Base-by-base conservation (phyloP, 495 filamentous ascomycete genomes). In the Talaromyces adpressus region DNA sequence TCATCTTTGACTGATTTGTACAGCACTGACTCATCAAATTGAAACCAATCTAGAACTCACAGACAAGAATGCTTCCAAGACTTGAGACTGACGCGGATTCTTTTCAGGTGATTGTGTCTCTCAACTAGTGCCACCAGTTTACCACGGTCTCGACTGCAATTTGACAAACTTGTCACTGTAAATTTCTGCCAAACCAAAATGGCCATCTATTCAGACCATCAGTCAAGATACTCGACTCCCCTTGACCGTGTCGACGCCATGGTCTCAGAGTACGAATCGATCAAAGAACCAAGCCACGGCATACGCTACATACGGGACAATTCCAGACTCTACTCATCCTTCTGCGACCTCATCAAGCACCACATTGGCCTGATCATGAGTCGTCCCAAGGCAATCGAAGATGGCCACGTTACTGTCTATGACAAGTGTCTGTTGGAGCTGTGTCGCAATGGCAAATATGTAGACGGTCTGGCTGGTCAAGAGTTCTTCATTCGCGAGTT, bases 401-500 rank as follows among this genome's bases (percentile, higher is more conserved):
- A 77, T 36, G 66, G 70, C n/a, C 72, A 82, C 61, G 66, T 81
- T 59, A 81, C 70, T 3, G 62, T 76, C 63, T 77, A 71, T 39
- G 78, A 82, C 64, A 70, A 66, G 58, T 73, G 74, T 20, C 68
- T 82, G 61, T 52, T 73, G 6, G 61, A 63, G 11, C 71, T 81
- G 6, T 74, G 68, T 36, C 57, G 69, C 2, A 64, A 75, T 29
- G 73, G 70, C 32, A 60, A 70, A 12, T 56, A 69, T n/a, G 58
- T 66, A n/a, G 29, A 62, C 4, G 65, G 72, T 32, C 34, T 64
- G 8, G 72, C 72, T 4, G 75, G 72, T 3, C 60, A 79, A 7
- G 72, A 77, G 54, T 61, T 81, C 23, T 82, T 74, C 59, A 29
- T 79, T 16, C 67, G 72, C 30, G 73, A 82, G 64, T 77, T 71